Evolutionary conservation across 192 early-diverging fungal genomes (phyloP).

Genomic region (Linnemannia exigua): DNA sequence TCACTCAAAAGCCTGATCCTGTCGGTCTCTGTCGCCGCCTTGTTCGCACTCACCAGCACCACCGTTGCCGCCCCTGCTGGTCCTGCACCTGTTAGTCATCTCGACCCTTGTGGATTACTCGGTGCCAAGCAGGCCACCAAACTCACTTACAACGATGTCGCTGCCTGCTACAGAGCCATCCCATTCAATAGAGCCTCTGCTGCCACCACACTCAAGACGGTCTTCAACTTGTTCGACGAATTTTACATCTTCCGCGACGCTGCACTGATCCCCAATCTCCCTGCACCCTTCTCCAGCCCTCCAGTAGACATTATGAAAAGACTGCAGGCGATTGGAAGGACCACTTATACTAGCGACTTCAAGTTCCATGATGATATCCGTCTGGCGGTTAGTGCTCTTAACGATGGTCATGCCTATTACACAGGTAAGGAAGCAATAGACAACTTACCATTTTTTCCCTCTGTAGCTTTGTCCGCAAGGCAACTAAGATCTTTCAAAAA

Average conservation of each 20-base stretch:
- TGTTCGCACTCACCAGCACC: neutral
- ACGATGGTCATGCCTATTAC: constrained; percentile 35
- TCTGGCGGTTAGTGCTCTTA: neutral
- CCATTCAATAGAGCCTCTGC: neutral
- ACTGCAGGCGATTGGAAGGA: constrained; percentile 11
- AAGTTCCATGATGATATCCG: constrained; percentile 25
- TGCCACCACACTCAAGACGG: neutral
- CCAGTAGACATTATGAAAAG: neutral
- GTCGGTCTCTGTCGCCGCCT: constrained; percentile 1
- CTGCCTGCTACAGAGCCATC: constrained; percentile 25
- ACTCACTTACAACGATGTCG: constrained; percentile 15
- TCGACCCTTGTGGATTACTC: constrained; percentile 18
- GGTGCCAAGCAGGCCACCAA: neutral
- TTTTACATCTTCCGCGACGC: constrained; percentile 29
- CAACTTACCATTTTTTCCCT: neutral
- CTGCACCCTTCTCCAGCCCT: constrained; percentile 14
- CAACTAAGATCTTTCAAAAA: too few relatives aligned
- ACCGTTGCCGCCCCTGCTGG: neutral
- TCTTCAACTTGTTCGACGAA: constrained; percentile 20
- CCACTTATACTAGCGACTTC: constrained; percentile 15
- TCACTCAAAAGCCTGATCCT: constrained; percentile 3
- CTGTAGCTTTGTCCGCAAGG: too few relatives aligned
- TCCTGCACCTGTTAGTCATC: neutral
- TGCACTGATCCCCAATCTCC: constrained; percentile 15
- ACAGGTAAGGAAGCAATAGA: constrained; percentile 23